These are phyloP conservation scores for Geranium brycei DNA, from an alignment of 345 rosid species.

Conservation along the genomic window DNA sequence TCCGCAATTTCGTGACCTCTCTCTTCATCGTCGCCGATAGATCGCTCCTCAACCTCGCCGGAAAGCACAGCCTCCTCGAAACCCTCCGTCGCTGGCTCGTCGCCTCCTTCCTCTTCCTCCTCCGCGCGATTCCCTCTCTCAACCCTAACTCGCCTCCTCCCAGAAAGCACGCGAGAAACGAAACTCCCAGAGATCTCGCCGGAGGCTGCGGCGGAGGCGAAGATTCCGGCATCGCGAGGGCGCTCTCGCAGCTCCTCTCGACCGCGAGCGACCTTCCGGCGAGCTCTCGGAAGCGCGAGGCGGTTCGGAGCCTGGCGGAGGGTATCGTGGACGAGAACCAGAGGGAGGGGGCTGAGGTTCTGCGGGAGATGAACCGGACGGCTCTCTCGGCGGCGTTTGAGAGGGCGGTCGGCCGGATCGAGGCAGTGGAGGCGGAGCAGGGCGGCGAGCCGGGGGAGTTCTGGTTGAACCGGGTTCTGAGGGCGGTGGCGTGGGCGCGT, in stretches of 20 bases:
- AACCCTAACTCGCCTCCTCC: constrained; percentile 6
- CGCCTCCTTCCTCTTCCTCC: constrained; percentile 43
- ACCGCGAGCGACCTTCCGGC: constrained; percentile 55
- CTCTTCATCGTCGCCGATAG: constrained; percentile 45
- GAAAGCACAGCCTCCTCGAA: constrained; percentile 37
- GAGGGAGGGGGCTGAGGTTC: constrained; percentile 25
- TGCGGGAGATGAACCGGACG: constrained; percentile 42
- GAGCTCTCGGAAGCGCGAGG: constrained; percentile 64
- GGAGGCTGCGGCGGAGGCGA: constrained; percentile 4
- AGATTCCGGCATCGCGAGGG: constrained; percentile 56
- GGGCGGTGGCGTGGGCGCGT: constrained; percentile 20
- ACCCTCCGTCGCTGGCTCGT: constrained; percentile 33
- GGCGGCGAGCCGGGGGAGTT: constrained; percentile 12
- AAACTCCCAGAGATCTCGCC: not conserved
- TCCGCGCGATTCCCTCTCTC: constrained; percentile 38
- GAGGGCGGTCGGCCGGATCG: constrained; percentile 47
- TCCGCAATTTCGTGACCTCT: constrained; percentile 42
- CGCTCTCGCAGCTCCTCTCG: constrained; percentile 53
- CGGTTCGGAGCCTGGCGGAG: constrained; percentile 68
- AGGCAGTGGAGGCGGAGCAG: constrained; percentile 26
- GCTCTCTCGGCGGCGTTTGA: constrained; percentile 54
- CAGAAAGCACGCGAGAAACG: not conserved
- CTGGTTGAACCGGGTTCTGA: constrained; percentile 33
- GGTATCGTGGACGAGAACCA: constrained; percentile 58
- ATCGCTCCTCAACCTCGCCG: constrained; percentile 35